Evolutionary conservation across 306 rosid species (phyloP).

Genomic region (Pyrus bretschneideri): DNA sequence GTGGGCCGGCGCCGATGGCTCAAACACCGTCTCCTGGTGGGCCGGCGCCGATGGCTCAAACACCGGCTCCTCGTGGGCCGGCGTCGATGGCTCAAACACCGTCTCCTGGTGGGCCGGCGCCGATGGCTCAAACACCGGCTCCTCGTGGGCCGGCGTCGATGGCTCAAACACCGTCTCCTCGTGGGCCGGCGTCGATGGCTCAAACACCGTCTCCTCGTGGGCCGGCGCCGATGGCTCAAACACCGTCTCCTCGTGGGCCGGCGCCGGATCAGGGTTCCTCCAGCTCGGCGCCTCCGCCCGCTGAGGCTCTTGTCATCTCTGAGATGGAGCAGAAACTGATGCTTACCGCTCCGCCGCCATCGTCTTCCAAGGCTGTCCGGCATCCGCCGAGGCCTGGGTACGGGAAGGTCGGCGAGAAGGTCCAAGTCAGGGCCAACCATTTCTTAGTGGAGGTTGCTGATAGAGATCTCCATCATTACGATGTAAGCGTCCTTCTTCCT

Average conservation of each 20-base stretch:
- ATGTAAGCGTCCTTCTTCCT: constrained; percentile 23
- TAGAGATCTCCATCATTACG: constrained; percentile 43
- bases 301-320: neutral
- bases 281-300: neutral
- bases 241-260: neutral
- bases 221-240: neutral
- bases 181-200: neutral
- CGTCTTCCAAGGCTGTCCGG: constrained; percentile 32
- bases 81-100: neutral
- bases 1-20: neutral
- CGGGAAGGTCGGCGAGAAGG: constrained; percentile 24
- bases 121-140: no score
- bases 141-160: neutral
- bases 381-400: constrained; percentile 37
- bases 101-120: neutral
- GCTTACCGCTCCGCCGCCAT: constrained; percentile 22
- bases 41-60: neutral
- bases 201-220: neutral
- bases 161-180: neutral
- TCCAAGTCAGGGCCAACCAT: constrained; percentile 52
- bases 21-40: neutral
- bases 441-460: constrained; percentile 34
- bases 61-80: neutral
- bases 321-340: constrained; percentile 17
- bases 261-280: neutral